phyloP scores from a whole-genome alignment of 805 yeast species.

The Scheffersomyces lignosus region DNA sequence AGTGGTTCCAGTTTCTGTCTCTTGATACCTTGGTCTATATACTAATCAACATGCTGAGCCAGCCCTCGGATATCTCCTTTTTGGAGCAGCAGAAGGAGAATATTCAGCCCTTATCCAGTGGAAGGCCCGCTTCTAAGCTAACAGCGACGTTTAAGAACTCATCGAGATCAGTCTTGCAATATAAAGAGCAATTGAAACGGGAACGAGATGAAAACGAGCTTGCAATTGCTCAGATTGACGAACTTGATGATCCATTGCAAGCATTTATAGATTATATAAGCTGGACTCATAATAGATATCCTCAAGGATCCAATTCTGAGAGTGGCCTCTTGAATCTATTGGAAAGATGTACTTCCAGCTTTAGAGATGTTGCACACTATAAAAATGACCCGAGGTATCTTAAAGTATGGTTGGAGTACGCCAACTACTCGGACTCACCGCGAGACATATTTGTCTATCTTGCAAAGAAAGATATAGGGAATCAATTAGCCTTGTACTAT shows the following conservation, averaged over 20 bases:
- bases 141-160: constrained; percentile 39
- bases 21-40: too few relatives aligned
- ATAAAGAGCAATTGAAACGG: constrained; percentile 23
- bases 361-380: constrained; percentile 64
- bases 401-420: constrained; percentile 78
- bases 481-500: constrained; percentile 64
- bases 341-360: constrained; percentile 70
- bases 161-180: constrained; percentile 15
- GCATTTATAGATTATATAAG: constrained; percentile 68
- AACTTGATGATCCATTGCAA: constrained; percentile 81
- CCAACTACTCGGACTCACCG: constrained; percentile 66
- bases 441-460: constrained; percentile 70
- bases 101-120: constrained; percentile 63
- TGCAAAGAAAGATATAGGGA: constrained; percentile 71
- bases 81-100: constrained; percentile 68
- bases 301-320: constrained; percentile 60
- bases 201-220: constrained; percentile 52
- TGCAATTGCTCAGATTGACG: constrained; percentile 51
- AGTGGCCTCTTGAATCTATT: constrained; percentile 66
- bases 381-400: constrained; percentile 82
- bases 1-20: too few relatives aligned
- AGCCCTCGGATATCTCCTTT: constrained; percentile 12
- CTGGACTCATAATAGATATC: constrained; percentile 68
- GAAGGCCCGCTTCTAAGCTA: constrained; percentile 65
- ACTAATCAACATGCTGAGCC: constrained; percentile 1